These are phyloP conservation scores for Colletotrichum melonis DNA, from an alignment of 2,329 filamentous ascomycete species.

Conservation along the genomic window DNA sequence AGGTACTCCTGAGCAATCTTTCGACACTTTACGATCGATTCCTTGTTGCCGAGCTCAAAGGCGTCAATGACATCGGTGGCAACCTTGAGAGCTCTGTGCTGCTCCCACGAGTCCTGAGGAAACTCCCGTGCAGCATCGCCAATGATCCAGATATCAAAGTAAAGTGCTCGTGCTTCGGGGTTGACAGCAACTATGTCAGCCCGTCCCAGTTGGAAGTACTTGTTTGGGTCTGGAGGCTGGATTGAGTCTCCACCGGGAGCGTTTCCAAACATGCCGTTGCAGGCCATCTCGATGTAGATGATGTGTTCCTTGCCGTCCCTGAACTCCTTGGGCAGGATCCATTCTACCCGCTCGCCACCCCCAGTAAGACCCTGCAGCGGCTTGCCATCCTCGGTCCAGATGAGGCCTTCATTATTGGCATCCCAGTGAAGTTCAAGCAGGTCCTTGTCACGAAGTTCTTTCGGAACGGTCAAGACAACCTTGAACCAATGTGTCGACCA, in stretches of 20 bases:
- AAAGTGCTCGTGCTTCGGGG: conserved; percentile 82
- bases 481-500: conserved; percentile 99
- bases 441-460: conserved; percentile 78
- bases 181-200: conserved; percentile 94
- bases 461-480: conserved; percentile 81
- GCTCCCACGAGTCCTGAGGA: conserved; percentile 86
- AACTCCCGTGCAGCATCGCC: conserved; percentile 93
- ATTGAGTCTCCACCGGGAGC: conserved; percentile 86
- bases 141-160: conserved; percentile 97
- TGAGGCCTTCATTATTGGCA: conserved; percentile 90
- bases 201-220: conserved; percentile 78
- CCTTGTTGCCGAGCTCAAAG: conserved; percentile 84
- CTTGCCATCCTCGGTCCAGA: conserved; percentile 92
- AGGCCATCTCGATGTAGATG: conserved; percentile 98
- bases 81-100: conserved; percentile 85
- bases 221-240: conserved; percentile 88
- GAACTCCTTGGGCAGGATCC: conserved; percentile 86
- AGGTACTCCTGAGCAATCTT: conserved; percentile 87
- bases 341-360: conserved; percentile 88
- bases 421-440: conserved; percentile 98
- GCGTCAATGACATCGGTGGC: conserved; percentile 90
- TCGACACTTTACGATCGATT: conserved; percentile 82
- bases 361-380: conserved; percentile 93
- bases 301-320: conserved; percentile 87
- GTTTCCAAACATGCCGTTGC: conserved; percentile 98